phyloP scores from a whole-genome alignment of 1,139 yeast species.

The Hyphopichia khmerensis region DNA sequence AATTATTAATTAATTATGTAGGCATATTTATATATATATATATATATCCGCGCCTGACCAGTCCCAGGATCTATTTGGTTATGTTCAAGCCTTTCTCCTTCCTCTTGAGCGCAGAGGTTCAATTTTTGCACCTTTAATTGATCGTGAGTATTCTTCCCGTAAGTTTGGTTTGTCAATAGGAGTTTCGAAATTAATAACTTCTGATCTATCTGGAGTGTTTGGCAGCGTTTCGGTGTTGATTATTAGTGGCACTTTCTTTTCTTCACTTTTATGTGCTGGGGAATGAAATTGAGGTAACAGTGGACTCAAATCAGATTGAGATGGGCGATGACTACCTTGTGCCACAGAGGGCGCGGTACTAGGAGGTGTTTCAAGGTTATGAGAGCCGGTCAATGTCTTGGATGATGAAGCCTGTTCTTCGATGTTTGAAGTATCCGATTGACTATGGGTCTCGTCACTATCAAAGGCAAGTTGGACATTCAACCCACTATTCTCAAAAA shows the following conservation, averaged over 20 bases:
- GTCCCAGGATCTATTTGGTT: no score
- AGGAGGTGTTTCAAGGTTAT: background rate
- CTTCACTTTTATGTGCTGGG: background rate
- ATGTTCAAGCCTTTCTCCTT: background rate
- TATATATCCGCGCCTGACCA: no score
- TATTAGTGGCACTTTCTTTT: background rate
- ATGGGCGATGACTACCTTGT: background rate
- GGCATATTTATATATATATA: no score
- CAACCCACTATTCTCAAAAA: background rate
- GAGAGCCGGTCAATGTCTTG: background rate
- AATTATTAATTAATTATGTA: no score
- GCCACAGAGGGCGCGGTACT: background rate
- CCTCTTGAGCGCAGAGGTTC: background rate
- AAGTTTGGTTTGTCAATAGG: background rate
- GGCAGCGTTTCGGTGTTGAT: background rate
- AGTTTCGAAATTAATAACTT: slow-evolving; percentile 1
- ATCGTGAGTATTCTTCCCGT: no score
- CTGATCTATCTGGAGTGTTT: background rate
- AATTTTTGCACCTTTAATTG: background rate
- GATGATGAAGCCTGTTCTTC: background rate
- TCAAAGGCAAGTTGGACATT: background rate
- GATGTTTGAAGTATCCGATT: background rate
- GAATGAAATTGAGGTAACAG: background rate
- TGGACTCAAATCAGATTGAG: background rate
- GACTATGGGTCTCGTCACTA: slow-evolving; percentile 1